Conservation (phyloP, 805 yeast genomes). For the Candida incommunis region DNA sequence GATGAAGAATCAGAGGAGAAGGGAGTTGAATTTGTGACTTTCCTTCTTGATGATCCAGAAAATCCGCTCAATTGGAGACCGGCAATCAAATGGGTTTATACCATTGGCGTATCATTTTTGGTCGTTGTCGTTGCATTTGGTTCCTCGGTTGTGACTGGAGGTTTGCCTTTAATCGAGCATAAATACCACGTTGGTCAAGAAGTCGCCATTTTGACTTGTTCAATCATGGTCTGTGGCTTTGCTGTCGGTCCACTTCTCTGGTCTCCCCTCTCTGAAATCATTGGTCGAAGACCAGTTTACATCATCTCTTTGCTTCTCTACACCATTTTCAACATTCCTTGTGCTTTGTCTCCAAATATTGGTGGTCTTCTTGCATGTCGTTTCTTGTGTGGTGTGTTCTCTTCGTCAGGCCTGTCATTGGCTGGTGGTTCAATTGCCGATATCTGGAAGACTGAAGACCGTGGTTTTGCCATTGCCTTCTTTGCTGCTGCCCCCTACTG, state of each 20-base stretch:
- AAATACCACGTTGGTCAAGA: slow-evolving; percentile 58
- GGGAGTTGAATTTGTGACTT: slow-evolving; percentile 36
- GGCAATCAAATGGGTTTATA: slow-evolving; percentile 27
- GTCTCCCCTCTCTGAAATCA: slow-evolving; percentile 79
- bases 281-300: slow-evolving; percentile 78
- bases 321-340: slow-evolving; percentile 54
- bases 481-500: slow-evolving; percentile 88
- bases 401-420: slow-evolving; percentile 68
- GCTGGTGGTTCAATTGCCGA: slow-evolving; percentile 91
- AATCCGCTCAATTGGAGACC: slow-evolving; percentile 81
- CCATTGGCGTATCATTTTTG: slow-evolving; percentile 50
- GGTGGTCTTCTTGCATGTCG: slow-evolving; percentile 72
- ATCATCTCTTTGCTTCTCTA: slow-evolving; percentile 50
- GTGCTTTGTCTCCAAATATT: slow-evolving; percentile 72
- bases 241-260: slow-evolving; percentile 76
- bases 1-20: slow-evolving; percentile 19
- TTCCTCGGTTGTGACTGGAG: slow-evolving; percentile 82
- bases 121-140: slow-evolving; percentile 91
- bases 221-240: slow-evolving; percentile 82
- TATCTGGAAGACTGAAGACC: slow-evolving; percentile 62
- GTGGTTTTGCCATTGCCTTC: slow-evolving; percentile 83
- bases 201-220: slow-evolving; percentile 67
- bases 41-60: slow-evolving; percentile 49
- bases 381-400: slow-evolving; percentile 75
- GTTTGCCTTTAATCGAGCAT: slow-evolving; percentile 51